phyloP scores from a whole-genome alignment of 2,329 filamentous ascomycete genomes.

The Colletotrichum sp. region DNA sequence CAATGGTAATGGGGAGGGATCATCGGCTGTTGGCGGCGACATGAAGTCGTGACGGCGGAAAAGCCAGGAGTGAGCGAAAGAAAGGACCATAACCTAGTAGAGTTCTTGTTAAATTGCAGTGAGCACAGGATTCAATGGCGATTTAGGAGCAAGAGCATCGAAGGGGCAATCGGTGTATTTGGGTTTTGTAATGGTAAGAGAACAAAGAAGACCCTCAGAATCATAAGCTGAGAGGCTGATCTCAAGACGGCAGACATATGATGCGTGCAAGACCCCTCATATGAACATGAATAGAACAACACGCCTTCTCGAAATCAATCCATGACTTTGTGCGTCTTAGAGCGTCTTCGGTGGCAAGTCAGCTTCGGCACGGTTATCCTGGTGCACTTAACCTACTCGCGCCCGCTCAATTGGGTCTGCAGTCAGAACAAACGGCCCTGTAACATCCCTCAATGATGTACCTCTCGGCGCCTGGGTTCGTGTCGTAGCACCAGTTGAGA shows the following conservation, averaged over 20 bases:
- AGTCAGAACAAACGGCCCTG: background rate
- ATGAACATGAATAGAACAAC: background rate
- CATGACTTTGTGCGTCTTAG: accelerated
- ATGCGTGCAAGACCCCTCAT: background rate
- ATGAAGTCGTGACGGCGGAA: background rate
- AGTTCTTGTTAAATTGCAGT: accelerated
- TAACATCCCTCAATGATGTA: background rate
- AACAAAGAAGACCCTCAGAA: no score
- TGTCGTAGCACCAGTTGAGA: background rate
- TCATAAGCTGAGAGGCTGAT: no score
- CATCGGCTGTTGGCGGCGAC: background rate
- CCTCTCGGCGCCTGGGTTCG: background rate
- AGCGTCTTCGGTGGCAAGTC: background rate
- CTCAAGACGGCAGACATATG: no score
- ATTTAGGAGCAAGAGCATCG: background rate
- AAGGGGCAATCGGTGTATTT: background rate
- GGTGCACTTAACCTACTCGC: background rate
- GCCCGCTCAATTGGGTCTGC: background rate
- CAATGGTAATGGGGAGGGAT: background rate
- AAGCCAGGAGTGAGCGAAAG: background rate
- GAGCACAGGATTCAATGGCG: background rate
- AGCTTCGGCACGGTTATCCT: background rate
- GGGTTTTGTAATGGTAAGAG: no score
- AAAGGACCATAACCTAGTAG: background rate
- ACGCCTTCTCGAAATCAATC: accelerated